Evolutionary conservation across 768 basidiomycete genomes (phyloP).

Genomic region (Rhodotorula toruloides): DNA sequence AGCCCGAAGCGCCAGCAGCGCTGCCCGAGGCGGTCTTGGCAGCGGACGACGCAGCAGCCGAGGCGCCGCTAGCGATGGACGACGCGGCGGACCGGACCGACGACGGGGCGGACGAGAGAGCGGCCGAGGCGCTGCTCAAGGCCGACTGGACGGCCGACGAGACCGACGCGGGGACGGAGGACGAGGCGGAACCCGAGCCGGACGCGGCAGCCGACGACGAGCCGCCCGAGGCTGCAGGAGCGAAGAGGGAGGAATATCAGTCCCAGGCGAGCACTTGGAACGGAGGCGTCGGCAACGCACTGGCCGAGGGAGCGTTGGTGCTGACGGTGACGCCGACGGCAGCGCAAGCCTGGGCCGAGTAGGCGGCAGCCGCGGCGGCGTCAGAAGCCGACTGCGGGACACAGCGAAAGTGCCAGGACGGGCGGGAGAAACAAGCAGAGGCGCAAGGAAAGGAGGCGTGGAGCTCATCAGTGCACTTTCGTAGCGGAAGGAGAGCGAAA

Average conservation of each 20-base stretch:
- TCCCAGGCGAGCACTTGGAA: background rate
- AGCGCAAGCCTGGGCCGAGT: background rate
- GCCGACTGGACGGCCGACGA: background rate
- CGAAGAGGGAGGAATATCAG: background rate
- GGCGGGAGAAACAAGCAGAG: too few relatives aligned
- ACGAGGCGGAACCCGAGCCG: background rate
- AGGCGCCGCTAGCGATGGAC: background rate
- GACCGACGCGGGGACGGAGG: background rate
- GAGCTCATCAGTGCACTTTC: background rate
- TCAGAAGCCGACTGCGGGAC: background rate
- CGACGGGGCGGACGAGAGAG: background rate
- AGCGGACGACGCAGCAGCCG: background rate
- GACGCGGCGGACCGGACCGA: background rate
- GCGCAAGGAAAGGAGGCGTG: background rate
- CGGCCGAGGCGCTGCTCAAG: background rate
- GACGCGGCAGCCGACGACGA: background rate
- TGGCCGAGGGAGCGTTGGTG: background rate
- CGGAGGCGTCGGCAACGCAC: background rate
- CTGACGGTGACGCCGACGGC: constrained; percentile 6
- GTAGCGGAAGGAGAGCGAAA: background rate
- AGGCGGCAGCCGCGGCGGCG: background rate
- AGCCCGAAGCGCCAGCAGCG: background rate
- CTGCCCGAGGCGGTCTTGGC: background rate
- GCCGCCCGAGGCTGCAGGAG: background rate
- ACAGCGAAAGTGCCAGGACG: background rate